Evolutionary conservation across 768 basidiomycete genomes (phyloP), one percentile per base, ranked within the genome.

Genomic region (Rhizopogon vinicolor): DNA sequence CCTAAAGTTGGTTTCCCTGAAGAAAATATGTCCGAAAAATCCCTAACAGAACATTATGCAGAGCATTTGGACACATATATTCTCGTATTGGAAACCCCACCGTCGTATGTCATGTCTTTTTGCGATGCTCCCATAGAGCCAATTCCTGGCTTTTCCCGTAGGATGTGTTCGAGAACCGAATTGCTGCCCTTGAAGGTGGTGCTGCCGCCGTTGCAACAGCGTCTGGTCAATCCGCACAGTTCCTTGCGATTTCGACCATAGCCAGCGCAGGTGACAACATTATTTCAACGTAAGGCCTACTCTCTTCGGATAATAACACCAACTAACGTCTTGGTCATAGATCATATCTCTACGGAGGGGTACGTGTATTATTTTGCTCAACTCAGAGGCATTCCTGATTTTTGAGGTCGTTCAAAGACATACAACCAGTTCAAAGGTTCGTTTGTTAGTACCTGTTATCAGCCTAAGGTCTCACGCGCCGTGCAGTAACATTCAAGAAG

Each of bases 131-230:
- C 29, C n/a, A 5, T 14, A 37, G 10, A 29, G 16, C 18, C 19
- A 37, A 40, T 35, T 56, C 9, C 10, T 7, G 13, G 12, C 16
- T 18, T 1, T 43, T 14, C 3, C 10, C 25, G n/a, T 52, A 81
- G 82, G 83, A 86, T 41, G 77, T 86, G 3, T 85, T 87, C 49
- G 86, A 87, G 67, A 79, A 79, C 60, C 75, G 86, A 4, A 79
- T 87, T 2, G 79, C 86, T 0, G 81, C 82, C 0, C 75, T 88
- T 12, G 86, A 87, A 58, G 82, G 83, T 2, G 86, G 85, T 0
- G 73, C 66, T 0, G 84, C 84, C 0, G 86, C 85, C 2, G 72
- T 87, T 0, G 72, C 84, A 0, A 66, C 77, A 5, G 66, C 85
- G 0, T 83, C 81, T 44, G 87, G 85, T 1, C 84, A 84, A 57